Base-by-base conservation (phyloP, 768 basidiomycete species). In the Russula earlei region DNA sequence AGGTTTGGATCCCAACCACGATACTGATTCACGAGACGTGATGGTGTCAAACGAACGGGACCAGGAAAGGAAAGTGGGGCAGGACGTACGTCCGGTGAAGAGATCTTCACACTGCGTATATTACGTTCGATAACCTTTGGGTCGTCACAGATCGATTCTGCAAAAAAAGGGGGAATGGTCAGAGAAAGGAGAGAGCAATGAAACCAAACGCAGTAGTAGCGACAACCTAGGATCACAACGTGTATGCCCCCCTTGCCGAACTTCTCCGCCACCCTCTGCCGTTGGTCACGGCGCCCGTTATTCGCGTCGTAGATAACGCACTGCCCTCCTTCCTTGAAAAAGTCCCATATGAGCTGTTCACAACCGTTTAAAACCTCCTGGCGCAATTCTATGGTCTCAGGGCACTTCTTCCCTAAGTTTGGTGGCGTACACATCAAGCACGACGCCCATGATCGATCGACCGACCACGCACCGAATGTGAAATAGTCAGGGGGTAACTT, bases 241-340 rank as follows among this genome's bases (percentile, higher is more conserved):
- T 98, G 95, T 49, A 97, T 86, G 1, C 89, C 92, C 20, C 71
- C 77, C 65, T 80, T 79, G 68, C 89, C 85, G 65, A 95, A 97
- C 71, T 83, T 93, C 71, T 93, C 84, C 0, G 85, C 84, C 47
- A 96, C 69, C 20, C 74, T 73, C 59, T 85, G 81, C 52, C 96
- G 74, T 29, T 77, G 77, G 45, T 76, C 77, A 20, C 76, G 74
- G 7, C 81, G 82, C 1, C 92, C 92, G 63, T 97, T 97, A 67
- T 99, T 99, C 27, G 96, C 96, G 67, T 99, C 96, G 72, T 97
- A 98, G 60, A 99, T 94, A 36, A 95, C 91, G 24, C 98, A 94
- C 69, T 99, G 96, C 0, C 95, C 96, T 5, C 91, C 87, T 2
- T 70, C 71, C 56, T 78, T 76, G 70, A 95, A 98, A 71, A 87